Conservation (phyloP, 2,329 filamentous ascomycete genomes). For the Chaetomium strumarium region DNA sequence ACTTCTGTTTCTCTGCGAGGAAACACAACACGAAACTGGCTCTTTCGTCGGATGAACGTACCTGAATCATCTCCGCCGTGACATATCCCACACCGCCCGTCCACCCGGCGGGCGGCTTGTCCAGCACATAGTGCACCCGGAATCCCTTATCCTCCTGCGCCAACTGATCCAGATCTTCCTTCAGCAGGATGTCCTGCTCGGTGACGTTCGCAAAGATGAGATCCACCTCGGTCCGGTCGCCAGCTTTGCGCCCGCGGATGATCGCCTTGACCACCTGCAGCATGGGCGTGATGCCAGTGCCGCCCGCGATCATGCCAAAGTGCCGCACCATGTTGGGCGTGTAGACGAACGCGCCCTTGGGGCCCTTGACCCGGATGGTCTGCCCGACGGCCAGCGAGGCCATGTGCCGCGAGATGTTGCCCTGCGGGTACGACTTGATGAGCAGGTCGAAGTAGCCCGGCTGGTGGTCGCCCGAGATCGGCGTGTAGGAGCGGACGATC, state of each 20-base stretch:
- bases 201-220: slow-evolving; percentile 98
- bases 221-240: slow-evolving; percentile 83
- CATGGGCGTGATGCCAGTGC: slow-evolving; percentile 98
- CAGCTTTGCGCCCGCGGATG: slow-evolving; percentile 68
- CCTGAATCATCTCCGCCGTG: slow-evolving; percentile 88
- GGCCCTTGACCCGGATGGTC: slow-evolving; percentile 83
- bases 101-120: slow-evolving; percentile 92
- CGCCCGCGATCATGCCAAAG: slow-evolving; percentile 97
- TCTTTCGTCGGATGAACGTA: slow-evolving; percentile 26
- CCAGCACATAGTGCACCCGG: slow-evolving; percentile 89
- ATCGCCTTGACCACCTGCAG: slow-evolving; percentile 92
- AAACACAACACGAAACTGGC: neutral
- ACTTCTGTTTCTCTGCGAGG: neutral
- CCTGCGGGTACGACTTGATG: slow-evolving; percentile 95
- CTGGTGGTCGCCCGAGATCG: slow-evolving; percentile 83
- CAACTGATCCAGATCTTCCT: slow-evolving; percentile 81
- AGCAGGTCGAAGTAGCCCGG: slow-evolving; percentile 91
- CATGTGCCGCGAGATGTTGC: slow-evolving; percentile 95
- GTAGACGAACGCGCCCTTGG: slow-evolving; percentile 98
- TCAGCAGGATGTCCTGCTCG: slow-evolving; percentile 83
- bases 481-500: slow-evolving; percentile 86
- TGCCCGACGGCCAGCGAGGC: slow-evolving; percentile 76
- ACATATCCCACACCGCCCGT: slow-evolving; percentile 90
- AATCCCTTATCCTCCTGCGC: slow-evolving; percentile 72
- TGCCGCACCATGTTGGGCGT: slow-evolving; percentile 92